Evolutionary conservation across 2,329 filamentous ascomycete genomes (phyloP).

Genomic region (Aspergillus candidus): DNA sequence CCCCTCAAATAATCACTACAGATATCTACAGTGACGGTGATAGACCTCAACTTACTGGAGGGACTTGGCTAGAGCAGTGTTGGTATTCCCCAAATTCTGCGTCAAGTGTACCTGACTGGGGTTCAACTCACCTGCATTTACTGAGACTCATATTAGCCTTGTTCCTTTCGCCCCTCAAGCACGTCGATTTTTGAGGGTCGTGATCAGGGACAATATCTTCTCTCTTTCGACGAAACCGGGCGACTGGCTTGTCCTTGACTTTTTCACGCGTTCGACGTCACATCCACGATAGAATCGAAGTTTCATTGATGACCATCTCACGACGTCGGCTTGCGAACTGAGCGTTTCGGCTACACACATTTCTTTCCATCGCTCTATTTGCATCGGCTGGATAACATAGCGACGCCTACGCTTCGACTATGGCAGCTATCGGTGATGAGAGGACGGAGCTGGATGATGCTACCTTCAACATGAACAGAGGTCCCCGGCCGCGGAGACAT

Average conservation of each 20-base stretch:
- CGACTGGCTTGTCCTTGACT: slow-evolving; percentile 23
- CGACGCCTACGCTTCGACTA: slow-evolving; percentile 53
- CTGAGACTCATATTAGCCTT: slow-evolving; percentile 9
- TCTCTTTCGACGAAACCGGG: slow-evolving; percentile 11
- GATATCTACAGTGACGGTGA: no score
- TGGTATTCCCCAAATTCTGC: slow-evolving; percentile 1
- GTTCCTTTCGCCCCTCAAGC: slow-evolving; percentile 29
- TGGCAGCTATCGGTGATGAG: slow-evolving; percentile 74
- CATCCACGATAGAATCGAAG: slow-evolving; percentile 2
- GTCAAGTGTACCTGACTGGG: no score
- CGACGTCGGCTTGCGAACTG: no score
- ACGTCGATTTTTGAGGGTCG: slow-evolving; percentile 11
- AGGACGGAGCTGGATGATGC: slow-evolving; percentile 75
- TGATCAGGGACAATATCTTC: slow-evolving; percentile 7
- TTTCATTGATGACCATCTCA: no score
- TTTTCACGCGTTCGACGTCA: slow-evolving; percentile 13
- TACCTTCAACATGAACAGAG: slow-evolving; percentile 62
- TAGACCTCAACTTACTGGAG: no score
- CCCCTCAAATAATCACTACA: slow-evolving; percentile 10
- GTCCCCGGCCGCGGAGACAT: slow-evolving; percentile 60
- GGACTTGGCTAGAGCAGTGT: slow-evolving; percentile 8
- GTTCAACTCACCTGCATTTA: no score
- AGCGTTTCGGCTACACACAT: no score
- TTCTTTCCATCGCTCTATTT: no score
- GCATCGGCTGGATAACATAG: no score